These are phyloP conservation scores for Geotrichum klebahnii DNA, from an alignment of 1,139 yeast genomes.

Conservation along the genomic window DNA sequence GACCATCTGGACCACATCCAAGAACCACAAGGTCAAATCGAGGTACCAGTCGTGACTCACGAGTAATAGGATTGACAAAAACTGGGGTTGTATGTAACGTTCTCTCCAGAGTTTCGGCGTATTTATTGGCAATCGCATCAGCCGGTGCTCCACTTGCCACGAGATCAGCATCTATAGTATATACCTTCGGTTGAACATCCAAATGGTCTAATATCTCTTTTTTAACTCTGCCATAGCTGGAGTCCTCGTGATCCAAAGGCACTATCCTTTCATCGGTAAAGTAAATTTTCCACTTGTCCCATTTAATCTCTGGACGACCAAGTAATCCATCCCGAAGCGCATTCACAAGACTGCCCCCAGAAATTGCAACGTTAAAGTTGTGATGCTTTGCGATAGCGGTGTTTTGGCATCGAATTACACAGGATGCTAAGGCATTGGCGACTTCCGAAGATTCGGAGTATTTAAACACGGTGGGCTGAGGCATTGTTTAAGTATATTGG, in stretches of 20 bases:
- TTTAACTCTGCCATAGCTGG: slow-evolving; percentile 63
- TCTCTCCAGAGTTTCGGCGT: slow-evolving; percentile 9
- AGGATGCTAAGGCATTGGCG: slow-evolving; percentile 75
- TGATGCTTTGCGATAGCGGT: slow-evolving; percentile 45
- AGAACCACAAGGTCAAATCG: slow-evolving; percentile 55
- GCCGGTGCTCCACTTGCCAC: slow-evolving; percentile 45
- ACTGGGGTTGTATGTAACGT: slow-evolving; percentile 4
- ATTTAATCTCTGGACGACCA: slow-evolving; percentile 52
- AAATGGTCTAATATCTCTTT: slow-evolving; percentile 49
- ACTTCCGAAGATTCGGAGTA: slow-evolving; percentile 29
- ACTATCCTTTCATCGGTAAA: slow-evolving; percentile 73
- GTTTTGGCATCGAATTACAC: slow-evolving; percentile 80
- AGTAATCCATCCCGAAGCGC: slow-evolving; percentile 68
- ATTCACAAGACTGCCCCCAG: slow-evolving; percentile 85
- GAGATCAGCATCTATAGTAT: slow-evolving; percentile 51
- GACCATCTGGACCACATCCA: slow-evolving; percentile 81
- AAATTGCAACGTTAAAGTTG: slow-evolving; percentile 68
- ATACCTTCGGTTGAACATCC: slow-evolving; percentile 43
- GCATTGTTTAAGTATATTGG: slow-evolving; percentile 26
- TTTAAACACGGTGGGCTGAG: slow-evolving; percentile 28
- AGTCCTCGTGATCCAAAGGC: slow-evolving; percentile 60
- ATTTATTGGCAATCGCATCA: slow-evolving; percentile 5
- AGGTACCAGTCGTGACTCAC: slow-evolving; percentile 26
- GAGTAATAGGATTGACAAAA: slow-evolving; percentile 8
- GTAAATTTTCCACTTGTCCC: slow-evolving; percentile 67